phyloP scores from a whole-genome alignment of 768 basidiomycete genomes.

The Tylopilus intermedius region DNA sequence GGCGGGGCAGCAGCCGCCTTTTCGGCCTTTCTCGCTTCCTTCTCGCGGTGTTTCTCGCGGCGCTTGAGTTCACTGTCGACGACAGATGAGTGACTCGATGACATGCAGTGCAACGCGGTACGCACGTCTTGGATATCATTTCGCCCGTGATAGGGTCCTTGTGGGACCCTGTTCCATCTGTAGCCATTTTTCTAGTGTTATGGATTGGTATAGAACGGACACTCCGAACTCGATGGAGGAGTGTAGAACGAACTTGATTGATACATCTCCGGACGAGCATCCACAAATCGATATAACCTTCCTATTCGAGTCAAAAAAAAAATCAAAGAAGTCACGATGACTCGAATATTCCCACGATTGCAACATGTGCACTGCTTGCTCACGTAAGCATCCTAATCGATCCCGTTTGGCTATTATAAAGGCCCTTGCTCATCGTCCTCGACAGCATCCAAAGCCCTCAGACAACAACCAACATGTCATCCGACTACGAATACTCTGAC shows the following conservation, averaged over 20 bases:
- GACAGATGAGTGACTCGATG: slow-evolving; percentile 20
- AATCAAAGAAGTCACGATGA: slow-evolving; percentile 4
- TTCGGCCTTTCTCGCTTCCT: slow-evolving; percentile 68
- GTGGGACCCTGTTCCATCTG: slow-evolving; percentile 35
- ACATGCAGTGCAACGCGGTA: slow-evolving; percentile 12
- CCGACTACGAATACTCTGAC: slow-evolving; percentile 70
- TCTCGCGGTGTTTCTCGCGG: slow-evolving; percentile 76
- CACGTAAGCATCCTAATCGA: slow-evolving; percentile 30
- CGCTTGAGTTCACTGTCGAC: slow-evolving; percentile 83
- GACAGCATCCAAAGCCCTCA: slow-evolving; percentile 13
- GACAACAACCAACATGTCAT: slow-evolving; percentile 39
- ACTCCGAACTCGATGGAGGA: slow-evolving; percentile 9
- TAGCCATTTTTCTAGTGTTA: slow-evolving; percentile 32
- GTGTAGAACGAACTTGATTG: slow-evolving; percentile 6
- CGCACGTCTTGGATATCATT: slow-evolving; percentile 93
- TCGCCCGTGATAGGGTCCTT: slow-evolving; percentile 91
- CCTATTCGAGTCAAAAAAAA: slow-evolving; percentile 26
- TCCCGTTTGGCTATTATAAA: slow-evolving; percentile 7
- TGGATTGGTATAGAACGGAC: slow-evolving; percentile 4
- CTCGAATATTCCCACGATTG: slow-evolving; percentile 13
- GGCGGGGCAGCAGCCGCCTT: slow-evolving; percentile 54
- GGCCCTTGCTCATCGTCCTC: slow-evolving; percentile 16
- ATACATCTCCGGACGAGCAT: slow-evolving; percentile 27
- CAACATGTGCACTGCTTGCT: slow-evolving; percentile 15
- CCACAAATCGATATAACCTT: slow-evolving; percentile 22